Percentiles rank a stretch among this genome's conserved stretches.
Evolutionary conservation across 2,329 filamentous ascomycete species (phyloP).

Genomic region (Paracamarosporium sp.): DNA sequence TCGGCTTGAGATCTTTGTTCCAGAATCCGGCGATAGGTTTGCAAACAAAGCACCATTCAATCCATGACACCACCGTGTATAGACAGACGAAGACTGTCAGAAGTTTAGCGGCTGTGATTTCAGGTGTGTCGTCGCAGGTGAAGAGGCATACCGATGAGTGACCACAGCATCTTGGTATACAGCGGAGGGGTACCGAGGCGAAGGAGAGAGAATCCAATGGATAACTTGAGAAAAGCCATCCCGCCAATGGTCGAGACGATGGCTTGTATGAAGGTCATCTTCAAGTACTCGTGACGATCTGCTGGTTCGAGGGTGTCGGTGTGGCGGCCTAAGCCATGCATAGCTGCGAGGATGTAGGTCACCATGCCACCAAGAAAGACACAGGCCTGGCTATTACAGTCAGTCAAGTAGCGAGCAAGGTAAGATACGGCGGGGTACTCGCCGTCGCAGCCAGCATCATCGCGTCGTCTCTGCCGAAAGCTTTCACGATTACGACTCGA

Average conservation of each 20-base stretch:
- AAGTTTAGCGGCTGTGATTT: background rate
- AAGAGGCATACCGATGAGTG: background rate
- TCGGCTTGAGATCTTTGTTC: background rate
- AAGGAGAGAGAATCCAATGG: background rate
- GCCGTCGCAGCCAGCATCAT: background rate
- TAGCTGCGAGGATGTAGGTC: background rate
- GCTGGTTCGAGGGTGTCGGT: background rate
- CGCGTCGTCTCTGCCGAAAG: background rate
- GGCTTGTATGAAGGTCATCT: constrained; percentile 1
- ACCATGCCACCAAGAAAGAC: background rate
- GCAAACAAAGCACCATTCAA: background rate
- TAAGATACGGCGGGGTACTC: background rate
- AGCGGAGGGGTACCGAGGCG: background rate
- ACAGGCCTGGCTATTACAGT: background rate
- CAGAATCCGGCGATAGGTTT: background rate
- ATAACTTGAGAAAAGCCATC: background rate
- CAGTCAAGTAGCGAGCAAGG: background rate
- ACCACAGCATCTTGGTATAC: background rate
- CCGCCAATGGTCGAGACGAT: background rate
- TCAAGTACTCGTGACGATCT: background rate
- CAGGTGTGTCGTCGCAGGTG: background rate
- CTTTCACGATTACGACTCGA: background rate
- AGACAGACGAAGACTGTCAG: background rate
- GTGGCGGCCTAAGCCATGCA: background rate
- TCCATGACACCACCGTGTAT: background rate